Evolutionary conservation across 768 basidiomycete genomes (phyloP), one percentile per base, ranked within the genome.

Genomic region (Lentinula boryana): DNA sequence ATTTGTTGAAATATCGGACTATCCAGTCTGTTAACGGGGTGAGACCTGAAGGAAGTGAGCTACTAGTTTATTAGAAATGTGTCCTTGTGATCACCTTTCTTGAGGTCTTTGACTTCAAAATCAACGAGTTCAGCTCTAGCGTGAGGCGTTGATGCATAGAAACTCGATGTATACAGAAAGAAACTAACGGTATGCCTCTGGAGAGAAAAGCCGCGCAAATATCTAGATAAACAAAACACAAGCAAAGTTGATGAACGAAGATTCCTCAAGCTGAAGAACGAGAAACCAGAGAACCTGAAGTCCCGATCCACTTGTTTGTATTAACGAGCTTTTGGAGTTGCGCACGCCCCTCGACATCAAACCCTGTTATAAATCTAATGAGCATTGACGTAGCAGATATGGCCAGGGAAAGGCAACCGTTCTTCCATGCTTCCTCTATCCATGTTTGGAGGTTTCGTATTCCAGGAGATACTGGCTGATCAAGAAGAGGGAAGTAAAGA

Each of bases 351-450:
- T 87, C 80, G 21, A 68, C 67, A 68, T 97, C 94, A 66, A 84
- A 95, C 0, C 92, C 94, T 80, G 56, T 44, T 9, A 46, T 32
- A 27, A n/a, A 38, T 51, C 27, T 23, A 33, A 38, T 53, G 23
- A 31, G 13, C 32, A 12, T 36, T 8, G 21, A 33, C 12, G 61
- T 48, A 3, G 57, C 18, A 13, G 1, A 27, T 56, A 60, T 18
- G 38, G 36, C 38, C 8, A 43, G 44, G 9, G 50, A 58, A 6
- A 33, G 49, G 32, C 64, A n/a, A 86, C 91, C 90, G 38, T 75
- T 75, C 40, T 75, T 72, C 94, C 94, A 97, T 3, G 93, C 93
- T 59, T 80, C 76, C 69, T 96, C 89, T 49, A 97, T 85, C 86
- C 87, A 88, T 7, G 62, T 68, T 67, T 96, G 94, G 35, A 95